Conservation (phyloP, 495 filamentous ascomycete species). For the Aspergillus incahuasiensis region DNA sequence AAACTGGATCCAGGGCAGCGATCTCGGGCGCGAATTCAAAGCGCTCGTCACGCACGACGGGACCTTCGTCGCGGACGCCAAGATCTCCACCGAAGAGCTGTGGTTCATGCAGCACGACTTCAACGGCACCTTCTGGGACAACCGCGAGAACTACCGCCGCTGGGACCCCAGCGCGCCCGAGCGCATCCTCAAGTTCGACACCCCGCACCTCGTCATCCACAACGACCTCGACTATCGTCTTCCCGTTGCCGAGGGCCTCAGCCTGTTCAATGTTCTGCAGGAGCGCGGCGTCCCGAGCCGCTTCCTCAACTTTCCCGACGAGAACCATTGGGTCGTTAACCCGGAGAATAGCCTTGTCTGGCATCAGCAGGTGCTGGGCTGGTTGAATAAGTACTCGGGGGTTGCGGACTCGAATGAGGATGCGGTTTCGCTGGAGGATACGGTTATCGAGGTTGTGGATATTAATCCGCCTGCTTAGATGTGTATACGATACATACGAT, state of each 20-base stretch:
- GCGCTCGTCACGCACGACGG: conserved; percentile 48
- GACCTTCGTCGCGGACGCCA: conserved; percentile 39
- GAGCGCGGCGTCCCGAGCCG: conserved; percentile 53
- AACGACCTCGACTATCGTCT: conserved; percentile 42
- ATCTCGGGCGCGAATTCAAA: conserved; percentile 49
- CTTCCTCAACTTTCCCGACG: conserved; percentile 50
- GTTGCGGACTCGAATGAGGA: conserved; percentile 23
- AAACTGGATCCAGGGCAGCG: conserved; percentile 55
- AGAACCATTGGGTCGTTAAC: conserved; percentile 44
- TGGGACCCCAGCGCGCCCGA: conserved; percentile 39
- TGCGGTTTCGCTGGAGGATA: conserved; percentile 34
- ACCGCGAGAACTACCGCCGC: conserved; percentile 39
- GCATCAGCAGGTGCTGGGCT: conserved; percentile 46
- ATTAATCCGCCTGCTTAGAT: conserved; percentile 4
- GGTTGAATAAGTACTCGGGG: conserved; percentile 43
- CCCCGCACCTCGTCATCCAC: conserved; percentile 47
- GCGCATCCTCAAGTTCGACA: conserved; percentile 33
- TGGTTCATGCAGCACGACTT: conserved; percentile 43
- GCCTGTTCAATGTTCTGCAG: conserved; percentile 47
- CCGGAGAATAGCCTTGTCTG: conserved; percentile 45
- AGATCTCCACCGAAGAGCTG: conserved; percentile 46
- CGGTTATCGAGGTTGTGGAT: conserved; percentile 29
- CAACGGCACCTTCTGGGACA: conserved; percentile 41
- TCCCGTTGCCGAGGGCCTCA: conserved; percentile 38
- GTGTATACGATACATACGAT: no score